These are phyloP conservation scores for Amoebophrya sp. DNA, from an alignment of 169 alveolate species.

Conservation along the genomic window DNA sequence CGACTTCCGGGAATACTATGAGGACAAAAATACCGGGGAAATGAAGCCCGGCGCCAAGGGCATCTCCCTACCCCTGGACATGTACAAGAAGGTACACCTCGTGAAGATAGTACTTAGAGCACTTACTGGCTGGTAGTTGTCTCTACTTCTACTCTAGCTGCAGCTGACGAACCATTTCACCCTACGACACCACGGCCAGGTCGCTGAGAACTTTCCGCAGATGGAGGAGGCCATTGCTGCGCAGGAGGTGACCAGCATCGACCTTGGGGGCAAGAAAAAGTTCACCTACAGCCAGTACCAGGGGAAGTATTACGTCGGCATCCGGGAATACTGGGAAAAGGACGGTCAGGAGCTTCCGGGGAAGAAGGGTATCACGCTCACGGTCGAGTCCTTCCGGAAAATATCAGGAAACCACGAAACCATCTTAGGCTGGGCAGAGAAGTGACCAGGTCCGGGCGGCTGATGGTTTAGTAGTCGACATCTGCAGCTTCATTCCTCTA, in stretches of 20 bases:
- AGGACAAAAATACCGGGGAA: not conserved
- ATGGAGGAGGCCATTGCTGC: not conserved
- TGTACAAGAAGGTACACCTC: not conserved
- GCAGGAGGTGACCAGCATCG: not conserved
- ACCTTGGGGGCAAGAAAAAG: not conserved
- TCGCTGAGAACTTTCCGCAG: not conserved
- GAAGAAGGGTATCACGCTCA: not conserved
- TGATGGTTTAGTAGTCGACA: too few species aligned
- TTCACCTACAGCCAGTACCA: not conserved
- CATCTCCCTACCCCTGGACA: not conserved
- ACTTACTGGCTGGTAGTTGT: too few species aligned
- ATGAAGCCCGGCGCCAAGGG: not conserved
- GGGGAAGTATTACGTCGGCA: not conserved
- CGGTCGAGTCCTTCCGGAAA: not conserved
- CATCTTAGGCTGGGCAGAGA: not conserved
- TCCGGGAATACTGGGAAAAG: not conserved
- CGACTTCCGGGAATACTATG: not conserved
- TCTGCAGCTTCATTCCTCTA: too few species aligned
- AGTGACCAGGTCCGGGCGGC: not conserved
- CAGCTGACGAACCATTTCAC: not conserved
- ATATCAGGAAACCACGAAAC: not conserved
- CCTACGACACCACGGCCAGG: not conserved
- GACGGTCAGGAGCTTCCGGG: too few species aligned
- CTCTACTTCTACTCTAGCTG: not conserved
- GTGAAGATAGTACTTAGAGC: not conserved